Conservation (phyloP, 208 protist species). For the Acanthamoeba triangularis region DNA sequence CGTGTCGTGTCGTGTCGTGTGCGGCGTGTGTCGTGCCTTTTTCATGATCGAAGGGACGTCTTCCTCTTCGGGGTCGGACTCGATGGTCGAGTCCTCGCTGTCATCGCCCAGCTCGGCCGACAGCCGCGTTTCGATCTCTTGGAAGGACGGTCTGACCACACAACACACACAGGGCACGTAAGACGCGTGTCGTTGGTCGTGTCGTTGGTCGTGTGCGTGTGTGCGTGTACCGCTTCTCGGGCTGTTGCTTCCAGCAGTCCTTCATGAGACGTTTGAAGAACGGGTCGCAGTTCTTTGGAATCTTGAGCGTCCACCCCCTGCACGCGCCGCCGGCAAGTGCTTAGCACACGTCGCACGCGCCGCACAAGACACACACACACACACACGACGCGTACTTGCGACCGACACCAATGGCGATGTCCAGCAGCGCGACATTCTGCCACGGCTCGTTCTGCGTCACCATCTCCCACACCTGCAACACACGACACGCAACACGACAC, state of each 20-base stretch:
- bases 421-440: slow-evolving; percentile 45
- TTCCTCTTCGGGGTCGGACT: slow-evolving; percentile 7
- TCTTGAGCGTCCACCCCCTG: slow-evolving; percentile 67
- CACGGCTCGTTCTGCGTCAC: slow-evolving; percentile 50
- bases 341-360: background rate
- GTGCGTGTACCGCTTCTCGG: background rate
- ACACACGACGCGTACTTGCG: background rate
- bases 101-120: slow-evolving; percentile 39
- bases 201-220: background rate
- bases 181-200: background rate
- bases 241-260: slow-evolving; percentile 67
- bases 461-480: slow-evolving; percentile 61
- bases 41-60: slow-evolving; percentile 27
- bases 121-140: slow-evolving; percentile 56
- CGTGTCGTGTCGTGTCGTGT: background rate
- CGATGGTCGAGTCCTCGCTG: background rate
- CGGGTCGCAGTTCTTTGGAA: slow-evolving; percentile 68
- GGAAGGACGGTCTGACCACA: slow-evolving; percentile 19
- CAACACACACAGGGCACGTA: background rate
- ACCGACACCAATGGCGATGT: slow-evolving; percentile 54
- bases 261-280: slow-evolving; percentile 53
- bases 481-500: background rate
- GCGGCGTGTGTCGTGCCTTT: background rate
- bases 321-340: background rate
- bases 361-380: no score